Percentiles rank a stretch among this genome's conserved stretches.
Evolutionary conservation across 129 eudicot species (phyloP).

Genomic region (Logfia minima): DNA sequence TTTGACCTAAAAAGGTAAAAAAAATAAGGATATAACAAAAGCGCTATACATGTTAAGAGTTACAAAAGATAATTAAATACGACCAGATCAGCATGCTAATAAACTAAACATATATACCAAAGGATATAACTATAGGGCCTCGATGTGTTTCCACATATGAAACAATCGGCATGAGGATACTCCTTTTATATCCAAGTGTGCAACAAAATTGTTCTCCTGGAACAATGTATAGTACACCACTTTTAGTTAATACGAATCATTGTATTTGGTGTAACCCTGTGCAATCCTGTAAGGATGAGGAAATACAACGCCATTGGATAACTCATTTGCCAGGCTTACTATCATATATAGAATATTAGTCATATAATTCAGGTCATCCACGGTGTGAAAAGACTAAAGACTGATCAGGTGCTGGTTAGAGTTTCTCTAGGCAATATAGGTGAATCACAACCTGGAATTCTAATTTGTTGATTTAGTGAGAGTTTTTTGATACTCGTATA

Average conservation of each 20-base stretch:
- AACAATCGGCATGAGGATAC: background rate
- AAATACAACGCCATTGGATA: no score
- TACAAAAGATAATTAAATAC: background rate
- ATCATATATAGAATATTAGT: background rate
- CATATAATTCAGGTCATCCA: background rate
- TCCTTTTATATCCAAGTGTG: background rate
- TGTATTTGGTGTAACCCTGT: background rate
- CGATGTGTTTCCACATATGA: background rate
- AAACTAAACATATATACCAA: slow-evolving; percentile 1
- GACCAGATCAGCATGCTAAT: background rate
- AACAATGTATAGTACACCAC: background rate
- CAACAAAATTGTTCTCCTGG: background rate
- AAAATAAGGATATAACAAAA: background rate
- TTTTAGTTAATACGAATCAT: background rate
- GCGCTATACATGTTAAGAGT: background rate
- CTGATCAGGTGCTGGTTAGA: slow-evolving; percentile 1
- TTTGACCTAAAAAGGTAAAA: background rate
- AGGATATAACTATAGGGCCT: slow-evolving; percentile 9
- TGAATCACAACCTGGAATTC: background rate
- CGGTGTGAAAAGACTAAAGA: background rate
- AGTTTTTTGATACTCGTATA: background rate
- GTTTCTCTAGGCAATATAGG: background rate
- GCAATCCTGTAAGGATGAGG: no score
- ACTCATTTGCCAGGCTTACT: background rate
- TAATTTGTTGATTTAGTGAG: background rate